phyloP scores from a whole-genome alignment of 2,329 filamentous ascomycete genomes.

The Aspergillus phoenicis region DNA sequence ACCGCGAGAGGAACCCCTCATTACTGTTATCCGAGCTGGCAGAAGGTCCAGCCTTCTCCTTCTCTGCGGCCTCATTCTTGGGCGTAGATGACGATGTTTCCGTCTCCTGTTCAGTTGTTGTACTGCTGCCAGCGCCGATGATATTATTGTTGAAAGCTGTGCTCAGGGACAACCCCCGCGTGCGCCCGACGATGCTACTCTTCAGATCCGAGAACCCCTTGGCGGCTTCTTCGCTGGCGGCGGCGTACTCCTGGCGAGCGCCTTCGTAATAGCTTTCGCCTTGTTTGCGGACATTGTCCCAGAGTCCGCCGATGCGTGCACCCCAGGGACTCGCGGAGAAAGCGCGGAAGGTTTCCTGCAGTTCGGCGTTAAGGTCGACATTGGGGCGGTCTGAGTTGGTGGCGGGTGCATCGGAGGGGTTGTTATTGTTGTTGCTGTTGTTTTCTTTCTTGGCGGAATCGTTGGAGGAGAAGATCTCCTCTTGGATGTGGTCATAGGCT shows the following conservation, averaged over 20 bases:
- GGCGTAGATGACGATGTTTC: slow-evolving; percentile 32
- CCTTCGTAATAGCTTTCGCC: slow-evolving; percentile 87
- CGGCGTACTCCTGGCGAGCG: slow-evolving; percentile 76
- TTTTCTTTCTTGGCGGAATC: slow-evolving; percentile 49
- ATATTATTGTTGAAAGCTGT: slow-evolving; percentile 27
- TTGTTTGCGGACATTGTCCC: slow-evolving; percentile 92
- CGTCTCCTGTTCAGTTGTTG: slow-evolving; percentile 33
- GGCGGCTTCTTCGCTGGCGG: slow-evolving; percentile 76
- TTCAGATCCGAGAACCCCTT: slow-evolving; percentile 75
- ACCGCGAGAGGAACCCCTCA: slow-evolving; percentile 70
- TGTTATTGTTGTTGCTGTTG: no score
- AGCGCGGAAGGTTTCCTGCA: slow-evolving; percentile 94
- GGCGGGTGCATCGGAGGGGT: slow-evolving; percentile 45
- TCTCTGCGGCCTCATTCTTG: slow-evolving; percentile 21
- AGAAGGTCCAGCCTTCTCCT: slow-evolving; percentile 23
- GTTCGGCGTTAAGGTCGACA: slow-evolving; percentile 74
- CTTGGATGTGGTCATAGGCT: slow-evolving; percentile 94
- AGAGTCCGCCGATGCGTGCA: slow-evolving; percentile 80
- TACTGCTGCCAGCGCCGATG: slow-evolving; percentile 7
- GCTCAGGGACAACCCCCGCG: slow-evolving; percentile 70
- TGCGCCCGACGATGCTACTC: slow-evolving; percentile 69
- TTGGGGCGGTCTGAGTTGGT: slow-evolving; percentile 37
- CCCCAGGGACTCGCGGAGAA: slow-evolving; percentile 93
- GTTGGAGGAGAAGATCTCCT: slow-evolving; percentile 68
- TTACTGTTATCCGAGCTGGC: slow-evolving; percentile 31